Conservation (phyloP, 306 rosid species). For the cucumber (Cucumis sativus) region Cucumber_9930_V3 NC_026659.2:23098501-23099000, state of each 20-base stretch:
- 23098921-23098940: constrained; percentile 23
- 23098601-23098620: neutral
- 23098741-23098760: constrained; percentile 78
- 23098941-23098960: constrained; percentile 36
- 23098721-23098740: constrained; percentile 75
- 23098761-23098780: constrained; percentile 58
- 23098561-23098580: neutral
- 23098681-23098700: constrained; percentile 76
- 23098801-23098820: constrained; percentile 50
- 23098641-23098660: constrained; percentile 5
- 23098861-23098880: constrained; percentile 61
- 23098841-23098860: constrained; percentile 48
- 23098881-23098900: constrained; percentile 35
- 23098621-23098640: neutral
- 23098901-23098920: constrained; percentile 54
- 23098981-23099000: neutral
- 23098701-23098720: constrained; percentile 57
- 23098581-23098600: neutral
- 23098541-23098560: neutral
- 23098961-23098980: neutral
- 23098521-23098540: neutral
- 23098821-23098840: constrained; percentile 73
- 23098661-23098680: constrained; percentile 30
- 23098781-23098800: constrained; percentile 66
- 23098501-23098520: neutral